Evolutionary conservation across 495 filamentous ascomycete species (phyloP).

Genomic region (Recurvomyces mirabilis): DNA sequence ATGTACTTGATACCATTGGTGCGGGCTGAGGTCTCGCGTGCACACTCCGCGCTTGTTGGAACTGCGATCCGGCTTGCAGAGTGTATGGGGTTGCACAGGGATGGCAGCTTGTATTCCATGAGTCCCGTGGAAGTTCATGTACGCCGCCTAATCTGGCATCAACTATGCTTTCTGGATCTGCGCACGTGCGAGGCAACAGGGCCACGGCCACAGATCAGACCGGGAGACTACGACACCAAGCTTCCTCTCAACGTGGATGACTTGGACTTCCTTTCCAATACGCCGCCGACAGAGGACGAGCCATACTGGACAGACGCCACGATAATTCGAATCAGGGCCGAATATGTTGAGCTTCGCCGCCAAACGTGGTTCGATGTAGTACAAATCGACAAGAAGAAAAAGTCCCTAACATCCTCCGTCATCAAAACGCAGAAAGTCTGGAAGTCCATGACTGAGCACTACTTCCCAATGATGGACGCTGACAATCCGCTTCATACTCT

Average conservation of each 20-base stretch:
- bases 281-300: conserved; percentile 32
- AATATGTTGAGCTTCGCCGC: conserved; percentile 60
- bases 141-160: conserved; percentile 66
- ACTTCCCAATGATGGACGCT: conserved; percentile 47
- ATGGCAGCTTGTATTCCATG: conserved; percentile 49
- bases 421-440: conserved; percentile 53
- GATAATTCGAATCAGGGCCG: conserved; percentile 53
- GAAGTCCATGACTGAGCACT: conserved; percentile 46
- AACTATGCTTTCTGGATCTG: conserved; percentile 63
- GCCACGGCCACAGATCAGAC: conserved; percentile 52
- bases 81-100: conserved; percentile 65
- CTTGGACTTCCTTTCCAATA: conserved; percentile 37
- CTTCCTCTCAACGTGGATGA: conserved; percentile 59
- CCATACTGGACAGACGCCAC: conserved; percentile 58
- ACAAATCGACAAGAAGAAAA: conserved; percentile 48
- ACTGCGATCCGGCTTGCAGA: conserved; percentile 61
- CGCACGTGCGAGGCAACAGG: conserved; percentile 67
- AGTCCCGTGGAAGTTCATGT: conserved; percentile 59
- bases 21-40: conserved; percentile 54
- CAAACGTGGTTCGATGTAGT: conserved; percentile 51
- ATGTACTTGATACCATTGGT: conserved; percentile 66
- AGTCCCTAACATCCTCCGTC: conserved; percentile 44
- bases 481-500: conserved; percentile 46
- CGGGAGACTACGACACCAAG: conserved; percentile 60
- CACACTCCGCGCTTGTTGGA: conserved; percentile 58